Conservation (phyloP, 1,284 basidiomycete genomes). For the Moesziomyces parantarcticus region DNA sequence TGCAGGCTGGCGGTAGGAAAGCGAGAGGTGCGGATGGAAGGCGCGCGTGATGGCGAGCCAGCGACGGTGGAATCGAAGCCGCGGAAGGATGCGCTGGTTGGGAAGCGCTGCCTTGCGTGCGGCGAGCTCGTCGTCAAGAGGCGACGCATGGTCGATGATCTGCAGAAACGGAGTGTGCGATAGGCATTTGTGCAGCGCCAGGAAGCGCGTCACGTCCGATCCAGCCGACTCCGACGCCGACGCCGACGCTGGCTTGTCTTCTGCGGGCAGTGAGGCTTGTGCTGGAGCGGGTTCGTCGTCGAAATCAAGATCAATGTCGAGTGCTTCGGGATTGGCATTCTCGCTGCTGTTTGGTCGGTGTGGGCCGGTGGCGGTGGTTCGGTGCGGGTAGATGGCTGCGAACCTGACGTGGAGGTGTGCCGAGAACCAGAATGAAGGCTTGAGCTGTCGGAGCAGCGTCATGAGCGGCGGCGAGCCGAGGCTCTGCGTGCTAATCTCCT, state of each 20-base stretch:
- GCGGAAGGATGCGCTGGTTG: conserved; percentile 43
- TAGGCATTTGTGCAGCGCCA: conserved; percentile 93
- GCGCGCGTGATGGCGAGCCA: conserved; percentile 94
- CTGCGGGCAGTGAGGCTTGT: no score
- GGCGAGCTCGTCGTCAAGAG: conserved; percentile 30
- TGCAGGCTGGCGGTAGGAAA: conserved; percentile 70
- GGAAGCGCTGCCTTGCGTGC: conserved; percentile 16
- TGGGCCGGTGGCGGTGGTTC: neutral
- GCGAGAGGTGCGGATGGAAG: conserved; percentile 81
- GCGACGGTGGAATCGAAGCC: conserved; percentile 77
- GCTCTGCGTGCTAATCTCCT: conserved; percentile 75
- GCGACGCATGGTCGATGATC: conserved; percentile 43
- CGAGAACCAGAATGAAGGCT: conserved; percentile 92
- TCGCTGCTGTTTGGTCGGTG: neutral
- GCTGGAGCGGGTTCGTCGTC: conserved; percentile 16
- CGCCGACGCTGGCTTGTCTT: neutral
- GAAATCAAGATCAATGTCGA: conserved; percentile 45
- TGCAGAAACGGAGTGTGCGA: conserved; percentile 80
- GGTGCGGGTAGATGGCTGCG: conserved; percentile 45
- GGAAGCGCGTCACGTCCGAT: conserved; percentile 75
- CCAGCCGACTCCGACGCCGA: neutral
- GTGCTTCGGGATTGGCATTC: conserved; percentile 46
- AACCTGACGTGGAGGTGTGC: conserved; percentile 90
- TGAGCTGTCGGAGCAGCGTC: conserved; percentile 78
- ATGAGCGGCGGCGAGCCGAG: conserved; percentile 91